Evolutionary conservation across 1,284 basidiomycete species (phyloP).

Genomic region (Cyathus olla): DNA sequence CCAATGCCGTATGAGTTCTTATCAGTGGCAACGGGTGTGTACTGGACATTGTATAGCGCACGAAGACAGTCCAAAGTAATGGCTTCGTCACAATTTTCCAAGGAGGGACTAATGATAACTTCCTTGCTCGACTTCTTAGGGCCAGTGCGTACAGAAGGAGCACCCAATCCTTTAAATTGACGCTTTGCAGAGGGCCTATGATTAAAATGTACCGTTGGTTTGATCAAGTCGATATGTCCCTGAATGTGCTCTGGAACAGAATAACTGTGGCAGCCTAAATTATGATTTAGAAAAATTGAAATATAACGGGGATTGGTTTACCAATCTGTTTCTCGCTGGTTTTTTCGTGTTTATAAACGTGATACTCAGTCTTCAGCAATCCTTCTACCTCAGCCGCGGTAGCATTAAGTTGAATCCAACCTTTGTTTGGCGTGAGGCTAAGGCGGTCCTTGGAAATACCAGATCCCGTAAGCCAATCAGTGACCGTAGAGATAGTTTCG

Average conservation of each 20-base stretch:
- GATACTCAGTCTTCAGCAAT: conserved; percentile 61
- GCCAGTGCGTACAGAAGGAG: conserved; percentile 34
- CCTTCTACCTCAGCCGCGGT: conserved; percentile 56
- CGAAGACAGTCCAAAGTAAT: conserved; percentile 61
- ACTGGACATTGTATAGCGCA: conserved; percentile 56
- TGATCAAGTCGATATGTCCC: conserved; percentile 58
- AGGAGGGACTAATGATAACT: conserved; percentile 32
- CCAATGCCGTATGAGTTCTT: conserved; percentile 65
- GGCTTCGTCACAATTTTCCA: conserved; percentile 51
- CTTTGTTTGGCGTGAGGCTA: conserved; percentile 49
- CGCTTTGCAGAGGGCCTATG: conserved; percentile 29
- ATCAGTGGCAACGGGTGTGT: conserved; percentile 46
- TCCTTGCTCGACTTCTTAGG: conserved; percentile 49
- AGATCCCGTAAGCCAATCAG: conserved; percentile 52
- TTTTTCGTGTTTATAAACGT: conserved; percentile 53
- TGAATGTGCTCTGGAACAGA: conserved; percentile 53
- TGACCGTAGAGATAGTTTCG: conserved; percentile 53
- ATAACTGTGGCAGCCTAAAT: conserved; percentile 57
- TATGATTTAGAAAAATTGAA: background rate
- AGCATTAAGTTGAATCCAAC: conserved; percentile 60
- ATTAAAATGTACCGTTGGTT: conserved; percentile 59
- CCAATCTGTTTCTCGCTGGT: conserved; percentile 43
- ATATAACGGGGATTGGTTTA: conserved; percentile 9
- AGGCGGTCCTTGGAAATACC: conserved; percentile 52
- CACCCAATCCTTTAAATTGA: conserved; percentile 36